Conservation (phyloP, 805 yeast genomes). For the Wickerhamiella brachini region DNA sequence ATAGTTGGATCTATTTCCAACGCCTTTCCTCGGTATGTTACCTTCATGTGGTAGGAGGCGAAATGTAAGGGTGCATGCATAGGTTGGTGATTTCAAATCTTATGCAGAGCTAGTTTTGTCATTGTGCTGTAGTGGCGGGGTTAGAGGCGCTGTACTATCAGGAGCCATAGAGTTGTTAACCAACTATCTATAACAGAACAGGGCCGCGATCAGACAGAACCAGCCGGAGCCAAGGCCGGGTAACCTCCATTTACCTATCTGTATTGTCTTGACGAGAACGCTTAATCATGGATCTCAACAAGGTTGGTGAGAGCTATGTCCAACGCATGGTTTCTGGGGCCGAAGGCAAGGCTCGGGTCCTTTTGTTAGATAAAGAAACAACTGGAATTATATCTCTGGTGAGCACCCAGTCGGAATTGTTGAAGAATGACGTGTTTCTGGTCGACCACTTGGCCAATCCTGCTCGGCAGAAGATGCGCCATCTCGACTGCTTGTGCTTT, state of each 20-base stretch:
- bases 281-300: conserved; percentile 25
- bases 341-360: conserved; percentile 45
- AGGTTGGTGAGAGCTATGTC: conserved; percentile 27
- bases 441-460: conserved; percentile 49
- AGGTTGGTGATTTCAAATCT: background rate
- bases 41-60: background rate
- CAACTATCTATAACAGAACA: too few species aligned
- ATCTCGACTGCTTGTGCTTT: conserved; percentile 68
- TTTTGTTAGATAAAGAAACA: conserved; percentile 67
- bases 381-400: conserved; percentile 78
- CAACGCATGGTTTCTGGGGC: conserved; percentile 24
- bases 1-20: conserved; percentile 10
- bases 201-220: too few species aligned
- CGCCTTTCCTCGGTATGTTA: background rate
- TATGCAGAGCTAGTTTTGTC: too few species aligned
- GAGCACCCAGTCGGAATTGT: conserved; percentile 72
- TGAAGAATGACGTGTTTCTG: conserved; percentile 72
- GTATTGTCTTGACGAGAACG: background rate
- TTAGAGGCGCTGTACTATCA: too few species aligned
- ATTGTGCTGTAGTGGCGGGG: too few species aligned
- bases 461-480: conserved; percentile 57
- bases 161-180: too few species aligned
- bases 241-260: background rate
- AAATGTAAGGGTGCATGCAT: too few species aligned
- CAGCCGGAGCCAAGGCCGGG: too few species aligned